Evolutionary conservation across 2,329 filamentous ascomycete genomes (phyloP), one percentile per base, ranked within the genome.

Genomic region (Chaetomium sp.): DNA sequence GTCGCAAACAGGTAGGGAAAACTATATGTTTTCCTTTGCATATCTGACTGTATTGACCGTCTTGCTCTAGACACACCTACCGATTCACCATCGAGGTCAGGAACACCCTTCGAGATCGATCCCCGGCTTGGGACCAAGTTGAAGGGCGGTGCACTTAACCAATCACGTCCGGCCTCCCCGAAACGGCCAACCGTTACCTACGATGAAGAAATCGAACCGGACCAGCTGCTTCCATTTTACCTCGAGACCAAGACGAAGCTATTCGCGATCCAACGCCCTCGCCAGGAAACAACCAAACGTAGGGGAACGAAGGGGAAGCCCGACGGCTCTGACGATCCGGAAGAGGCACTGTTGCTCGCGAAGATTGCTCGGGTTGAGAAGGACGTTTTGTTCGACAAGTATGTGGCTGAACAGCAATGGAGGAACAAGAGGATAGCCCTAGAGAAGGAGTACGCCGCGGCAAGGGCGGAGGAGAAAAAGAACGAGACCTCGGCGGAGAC

Each of bases 301-400:
- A 81, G 79, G 69, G 67, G 68, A 9, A 2, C 42, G 1, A 60
- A 61, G 51, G 57, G 60, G n/a, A 65, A 65, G 13, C 4, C 33
- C 8, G 29, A 58, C 1, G 25, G 1, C 7, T 59, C 65, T 79
- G 79, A 72, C 69, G 75, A 77, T 19, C 75, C 84, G 25, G 83
- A 86, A 66, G 80, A 87, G 51, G 83, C 84, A 10, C 91, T 88
- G 70, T 77, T 96, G 2, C 82, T 89, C 49, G 87, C 88, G 19
- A 96, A 93, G 74, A 79, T 97, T 47, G 83, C 87, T 45, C 85
- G 85, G 66, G 91, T 97, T 50, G 90, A 95, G 72, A 89, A 86
- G 29, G 91, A 94, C 73, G 81, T 92, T 19, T 78, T 94, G 3
- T 93, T 93, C 71, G 90, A 94, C 73, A 84, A 83, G 64, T 80